Percentiles rank a stretch among this genome's conserved stretches.
Conservation (phyloP, 1,284 basidiomycete genomes). For the Clitocybe nebularis region DNA sequence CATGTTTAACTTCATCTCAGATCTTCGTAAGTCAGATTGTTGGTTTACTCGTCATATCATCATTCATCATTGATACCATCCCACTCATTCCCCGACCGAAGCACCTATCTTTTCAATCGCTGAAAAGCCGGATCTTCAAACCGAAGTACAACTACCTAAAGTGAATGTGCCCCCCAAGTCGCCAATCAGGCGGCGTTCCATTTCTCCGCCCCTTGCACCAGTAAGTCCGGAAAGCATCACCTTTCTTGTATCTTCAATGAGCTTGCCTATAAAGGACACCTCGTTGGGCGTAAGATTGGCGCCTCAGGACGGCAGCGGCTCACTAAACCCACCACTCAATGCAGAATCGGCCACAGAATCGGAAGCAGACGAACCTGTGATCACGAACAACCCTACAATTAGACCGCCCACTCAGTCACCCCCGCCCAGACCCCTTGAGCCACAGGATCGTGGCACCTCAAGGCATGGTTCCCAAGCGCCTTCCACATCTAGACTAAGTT, state of each 20-base stretch:
- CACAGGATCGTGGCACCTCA: constrained; percentile 10
- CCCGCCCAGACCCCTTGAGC: constrained; percentile 1
- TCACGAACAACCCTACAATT: constrained; percentile 7
- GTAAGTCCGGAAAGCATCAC: constrained; percentile 7
- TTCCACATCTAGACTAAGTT: constrained; percentile 8
- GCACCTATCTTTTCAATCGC: constrained; percentile 39
- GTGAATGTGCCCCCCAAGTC: constrained; percentile 12
- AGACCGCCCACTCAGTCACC: constrained; percentile 2
- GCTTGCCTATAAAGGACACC: constrained; percentile 10
- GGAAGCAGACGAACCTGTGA: constrained; percentile 32
- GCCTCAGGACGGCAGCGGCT: constrained; percentile 1
- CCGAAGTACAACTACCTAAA: constrained; percentile 17
- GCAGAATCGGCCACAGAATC: constrained; percentile 50
- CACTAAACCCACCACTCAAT: constrained; percentile 19
- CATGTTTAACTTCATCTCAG: constrained; percentile 57
- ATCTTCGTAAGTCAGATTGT: constrained; percentile 48
- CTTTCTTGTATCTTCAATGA: neutral
- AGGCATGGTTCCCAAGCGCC: constrained; percentile 18
- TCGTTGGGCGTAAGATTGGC: constrained; percentile 5
- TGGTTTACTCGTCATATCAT: no score
- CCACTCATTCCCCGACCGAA: constrained; percentile 20
- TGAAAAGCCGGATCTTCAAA: constrained; percentile 35
- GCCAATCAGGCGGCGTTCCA: constrained; percentile 14
- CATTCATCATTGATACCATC: constrained; percentile 9
- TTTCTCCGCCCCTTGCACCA: constrained; percentile 11